Evolutionary conservation across 1,139 yeast species (phyloP).

Genomic region (Sugiyamaella xylanicola): DNA sequence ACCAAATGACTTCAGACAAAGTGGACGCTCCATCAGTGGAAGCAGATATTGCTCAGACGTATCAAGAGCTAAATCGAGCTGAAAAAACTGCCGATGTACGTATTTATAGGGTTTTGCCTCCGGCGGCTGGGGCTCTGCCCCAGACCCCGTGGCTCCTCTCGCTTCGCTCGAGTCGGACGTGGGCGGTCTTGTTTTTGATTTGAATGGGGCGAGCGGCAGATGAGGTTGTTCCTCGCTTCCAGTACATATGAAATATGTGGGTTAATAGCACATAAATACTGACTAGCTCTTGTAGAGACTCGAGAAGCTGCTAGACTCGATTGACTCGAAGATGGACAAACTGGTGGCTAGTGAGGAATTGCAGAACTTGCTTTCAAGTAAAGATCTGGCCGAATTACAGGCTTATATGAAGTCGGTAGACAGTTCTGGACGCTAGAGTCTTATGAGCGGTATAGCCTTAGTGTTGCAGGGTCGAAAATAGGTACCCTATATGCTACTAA

Average conservation of each 20-base stretch:
- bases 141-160: background rate
- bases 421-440: too few species aligned
- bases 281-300: conserved; percentile 39
- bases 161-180: too few species aligned
- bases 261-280: too few species aligned
- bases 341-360: conserved; percentile 42
- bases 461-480: too few species aligned
- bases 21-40: conserved; percentile 20
- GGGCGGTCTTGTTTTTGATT: too few species aligned
- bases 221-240: too few species aligned
- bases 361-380: conserved; percentile 23
- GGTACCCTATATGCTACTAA: too few species aligned
- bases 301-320: conserved; percentile 57
- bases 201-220: too few species aligned
- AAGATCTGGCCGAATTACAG: conserved; percentile 23
- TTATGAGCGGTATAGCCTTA: too few species aligned
- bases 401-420: conserved; percentile 23
- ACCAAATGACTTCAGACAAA: conserved; percentile 31
- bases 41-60: conserved; percentile 49
- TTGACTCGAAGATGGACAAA: conserved; percentile 58
- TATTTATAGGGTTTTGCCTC: conserved; percentile 18
- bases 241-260: too few species aligned
- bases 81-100: conserved; percentile 55
- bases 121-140: background rate
- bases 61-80: conserved; percentile 56